Base-by-base conservation (phyloP, 331 rosid genomes). In the Quercus lobata region DNA sequence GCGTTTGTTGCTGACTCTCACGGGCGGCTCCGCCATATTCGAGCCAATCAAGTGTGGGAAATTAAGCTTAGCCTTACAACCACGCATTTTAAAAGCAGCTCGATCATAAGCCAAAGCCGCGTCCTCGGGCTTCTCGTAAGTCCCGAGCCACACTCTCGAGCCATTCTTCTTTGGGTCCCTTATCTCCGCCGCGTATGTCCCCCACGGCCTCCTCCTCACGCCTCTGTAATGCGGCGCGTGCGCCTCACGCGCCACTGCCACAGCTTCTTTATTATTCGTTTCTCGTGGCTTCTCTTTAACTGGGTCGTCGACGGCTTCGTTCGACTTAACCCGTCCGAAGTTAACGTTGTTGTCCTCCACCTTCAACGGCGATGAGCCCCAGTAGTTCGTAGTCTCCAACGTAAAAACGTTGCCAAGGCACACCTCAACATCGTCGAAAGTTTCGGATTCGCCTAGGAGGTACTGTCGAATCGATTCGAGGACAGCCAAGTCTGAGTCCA, bases 61-160 rank as follows among this genome's bases (percentile, higher is more conserved):
- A 57, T 78, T 78, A 22, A 87, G 79, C 76, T 87, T 87, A 1
- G 82, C 82, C 49, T 78, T 78, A 1, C 72, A 24, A 1, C 82
- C 82, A 3, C 72, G 76, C 73, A 79, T 58, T 61, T 79, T 52
- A 11, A 79, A 79, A 72, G 82, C 82, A 1, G 89, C 87, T 80
- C 69, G 72, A 8, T 86, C 89, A 27, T 80, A 86, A 61, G 89
- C 89, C 53, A 82, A 61, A 69, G 84, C 86, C 1, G 89, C 89
- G 16, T 78, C 79, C 55, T 78, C 79, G 30, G 78, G 83, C 2
- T 55, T 29, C 5, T 75, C 65, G 2, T 22, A 86, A 57, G 89
- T 86, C 65, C 89, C 89, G 0, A 86, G 85, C 87, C 89, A 86
- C 5, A 78, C 76, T 9, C 89, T 83, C 0, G 72, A 53, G 19